phyloP scores from a whole-genome alignment of 140 eudicot species.

The Ambrosia hybrid region DNA sequence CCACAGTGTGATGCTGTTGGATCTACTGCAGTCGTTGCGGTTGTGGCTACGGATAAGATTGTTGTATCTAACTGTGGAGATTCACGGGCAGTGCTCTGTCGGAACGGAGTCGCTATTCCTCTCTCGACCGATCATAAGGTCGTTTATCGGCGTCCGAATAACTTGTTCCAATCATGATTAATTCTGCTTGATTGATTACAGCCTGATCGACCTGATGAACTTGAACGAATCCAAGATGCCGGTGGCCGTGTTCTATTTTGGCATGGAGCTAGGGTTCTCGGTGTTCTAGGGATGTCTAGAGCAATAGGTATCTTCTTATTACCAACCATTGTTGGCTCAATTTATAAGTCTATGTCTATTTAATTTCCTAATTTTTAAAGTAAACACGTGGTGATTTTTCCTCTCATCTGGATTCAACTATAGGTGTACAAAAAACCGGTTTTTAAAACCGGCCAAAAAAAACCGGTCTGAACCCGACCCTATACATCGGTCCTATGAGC shows the following conservation, averaged over 20 bases:
- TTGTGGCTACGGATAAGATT: conserved; percentile 63
- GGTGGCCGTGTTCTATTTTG: conserved; percentile 96
- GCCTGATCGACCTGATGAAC: conserved; percentile 95
- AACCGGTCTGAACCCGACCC: too few relatives aligned
- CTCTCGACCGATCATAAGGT: conserved; percentile 92
- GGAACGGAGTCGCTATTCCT: conserved; percentile 81
- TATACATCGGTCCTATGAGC: too few relatives aligned
- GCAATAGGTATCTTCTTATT: conserved; percentile 60
- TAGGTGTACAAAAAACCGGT: too few relatives aligned
- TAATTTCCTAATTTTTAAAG: too few relatives aligned
- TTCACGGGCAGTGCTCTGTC: conserved; percentile 85
- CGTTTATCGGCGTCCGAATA: too few relatives aligned
- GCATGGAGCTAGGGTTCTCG: conserved; percentile 93
- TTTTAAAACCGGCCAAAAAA: too few relatives aligned
- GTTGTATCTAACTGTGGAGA: conserved; percentile 90
- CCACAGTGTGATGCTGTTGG: conserved; percentile 98
- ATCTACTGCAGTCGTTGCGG: conserved; percentile 93
- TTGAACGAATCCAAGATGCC: conserved; percentile 66
- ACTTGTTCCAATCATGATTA: not conserved
- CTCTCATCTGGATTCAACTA: not conserved
- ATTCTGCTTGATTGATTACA: not conserved
- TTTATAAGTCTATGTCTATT: too few relatives aligned
- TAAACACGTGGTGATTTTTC: too few relatives aligned
- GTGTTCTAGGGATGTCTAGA: conserved; percentile 94
- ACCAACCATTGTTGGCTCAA: too few relatives aligned